phyloP scores from a whole-genome alignment of 169 alveolate genomes.

The Plasmodium gaboni region DNA sequence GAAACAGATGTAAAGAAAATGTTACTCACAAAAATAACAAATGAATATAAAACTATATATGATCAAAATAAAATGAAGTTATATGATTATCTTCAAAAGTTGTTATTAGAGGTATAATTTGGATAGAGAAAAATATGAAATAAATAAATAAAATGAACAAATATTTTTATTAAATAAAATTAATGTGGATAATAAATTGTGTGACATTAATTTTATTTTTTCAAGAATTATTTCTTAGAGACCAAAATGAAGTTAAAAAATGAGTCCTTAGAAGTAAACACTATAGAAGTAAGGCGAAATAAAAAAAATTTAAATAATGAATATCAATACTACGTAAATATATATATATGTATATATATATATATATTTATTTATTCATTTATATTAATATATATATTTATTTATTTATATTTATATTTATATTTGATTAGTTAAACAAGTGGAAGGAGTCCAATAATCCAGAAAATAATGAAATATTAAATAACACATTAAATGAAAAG shows the following conservation, averaged over 20 bases:
- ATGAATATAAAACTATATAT: slow-evolving; percentile 24
- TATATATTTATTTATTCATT: neutral
- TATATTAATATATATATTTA: neutral
- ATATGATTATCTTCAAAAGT: slow-evolving; percentile 22
- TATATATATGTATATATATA: too few relatives aligned
- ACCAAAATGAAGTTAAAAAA: slow-evolving; percentile 42
- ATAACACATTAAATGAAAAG: slow-evolving; percentile 19
- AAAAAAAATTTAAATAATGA: neutral
- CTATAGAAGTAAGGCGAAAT: neutral
- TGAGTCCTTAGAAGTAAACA: slow-evolving; percentile 53
- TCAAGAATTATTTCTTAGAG: slow-evolving; percentile 62
- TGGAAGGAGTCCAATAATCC: slow-evolving; percentile 47
- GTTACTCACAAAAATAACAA: slow-evolving; percentile 29
- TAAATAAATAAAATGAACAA: neutral
- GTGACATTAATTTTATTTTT: neutral
- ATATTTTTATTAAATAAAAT: neutral
- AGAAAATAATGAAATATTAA: slow-evolving; percentile 43
- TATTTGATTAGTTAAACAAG: slow-evolving; percentile 21
- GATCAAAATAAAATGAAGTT: slow-evolving; percentile 25
- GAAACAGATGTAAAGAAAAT: slow-evolving; percentile 54
- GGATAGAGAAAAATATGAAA: neutral
- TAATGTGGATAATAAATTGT: neutral
- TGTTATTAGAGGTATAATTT: slow-evolving; percentile 45
- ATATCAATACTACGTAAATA: too few relatives aligned
- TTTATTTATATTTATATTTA: neutral